phyloP scores from a whole-genome alignment of 371 early-diverging fungal species.

The Saksenaea vasiformis region DNA sequence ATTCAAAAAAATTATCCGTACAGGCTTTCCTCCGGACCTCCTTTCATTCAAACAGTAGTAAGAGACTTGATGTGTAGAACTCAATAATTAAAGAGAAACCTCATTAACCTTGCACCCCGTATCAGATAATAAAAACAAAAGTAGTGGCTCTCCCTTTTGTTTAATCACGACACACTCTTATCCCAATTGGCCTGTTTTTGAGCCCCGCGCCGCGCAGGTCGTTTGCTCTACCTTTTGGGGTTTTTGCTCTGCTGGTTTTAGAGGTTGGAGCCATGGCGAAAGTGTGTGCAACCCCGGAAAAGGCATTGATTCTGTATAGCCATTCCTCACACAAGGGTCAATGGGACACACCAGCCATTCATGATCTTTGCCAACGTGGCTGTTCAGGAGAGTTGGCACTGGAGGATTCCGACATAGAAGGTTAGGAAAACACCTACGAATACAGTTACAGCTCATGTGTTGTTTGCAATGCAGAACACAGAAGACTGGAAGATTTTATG shows the following conservation, averaged over 20 bases:
- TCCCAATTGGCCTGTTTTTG: no score
- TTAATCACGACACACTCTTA: no score
- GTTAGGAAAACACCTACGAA: not conserved
- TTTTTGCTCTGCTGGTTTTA: not conserved
- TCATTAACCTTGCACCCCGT: no score
- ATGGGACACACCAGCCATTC: not conserved
- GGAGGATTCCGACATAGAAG: slow-evolving; percentile 4
- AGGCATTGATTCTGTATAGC: not conserved
- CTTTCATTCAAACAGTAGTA: no score
- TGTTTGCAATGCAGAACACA: not conserved
- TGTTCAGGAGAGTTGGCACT: slow-evolving; percentile 27
- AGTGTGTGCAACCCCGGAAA: not conserved
- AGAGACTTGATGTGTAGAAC: no score
- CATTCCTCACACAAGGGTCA: not conserved
- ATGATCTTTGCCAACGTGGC: slow-evolving; percentile 17
- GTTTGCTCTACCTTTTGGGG: not conserved
- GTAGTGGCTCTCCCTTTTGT: no score
- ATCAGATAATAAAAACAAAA: no score
- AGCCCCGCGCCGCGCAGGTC: no score
- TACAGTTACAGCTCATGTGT: not conserved
- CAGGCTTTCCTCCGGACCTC: no score
- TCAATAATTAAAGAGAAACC: no score
- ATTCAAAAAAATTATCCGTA: no score
- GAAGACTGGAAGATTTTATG: not conserved
- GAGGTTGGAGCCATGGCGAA: not conserved